Evolutionary conservation across 2,329 filamentous ascomycete species (phyloP).

Genomic region (Aspergillus hortae): DNA sequence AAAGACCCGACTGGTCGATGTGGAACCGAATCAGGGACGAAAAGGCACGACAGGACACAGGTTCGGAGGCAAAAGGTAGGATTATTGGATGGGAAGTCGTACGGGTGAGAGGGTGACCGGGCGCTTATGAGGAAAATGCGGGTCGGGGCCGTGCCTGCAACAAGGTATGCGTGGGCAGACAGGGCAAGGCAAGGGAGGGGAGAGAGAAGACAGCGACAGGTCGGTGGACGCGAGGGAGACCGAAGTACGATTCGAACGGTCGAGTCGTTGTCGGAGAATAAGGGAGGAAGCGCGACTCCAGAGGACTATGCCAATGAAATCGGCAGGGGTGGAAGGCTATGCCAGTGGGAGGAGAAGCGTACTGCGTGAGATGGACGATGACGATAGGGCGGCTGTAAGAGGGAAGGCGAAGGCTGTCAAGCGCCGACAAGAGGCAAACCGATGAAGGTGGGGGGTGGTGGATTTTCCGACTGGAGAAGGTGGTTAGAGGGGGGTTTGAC

Average conservation of each 20-base stretch:
- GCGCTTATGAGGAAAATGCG: not conserved
- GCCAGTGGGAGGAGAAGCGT: not conserved
- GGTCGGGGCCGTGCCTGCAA: not conserved
- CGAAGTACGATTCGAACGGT: too few relatives aligned
- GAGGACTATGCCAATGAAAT: not conserved
- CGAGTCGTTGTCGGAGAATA: not conserved
- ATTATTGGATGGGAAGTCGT: too few relatives aligned
- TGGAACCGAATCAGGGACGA: not conserved
- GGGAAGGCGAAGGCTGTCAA: conserved; percentile 5
- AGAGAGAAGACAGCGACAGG: not conserved
- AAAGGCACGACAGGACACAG: not conserved
- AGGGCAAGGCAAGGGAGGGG: conserved; percentile 6
- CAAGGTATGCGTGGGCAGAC: conserved; percentile 1
- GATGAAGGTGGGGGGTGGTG: not conserved
- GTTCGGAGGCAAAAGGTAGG: too few relatives aligned
- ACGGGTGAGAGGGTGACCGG: not conserved
- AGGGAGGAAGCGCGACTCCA: not conserved
- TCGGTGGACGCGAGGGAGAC: conserved; percentile 6
- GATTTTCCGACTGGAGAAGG: too few relatives aligned
- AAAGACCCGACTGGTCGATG: not conserved
- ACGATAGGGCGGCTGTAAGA: conserved; percentile 6
- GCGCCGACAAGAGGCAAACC: not conserved
- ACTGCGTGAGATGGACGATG: not conserved
- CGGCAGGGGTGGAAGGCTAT: not conserved
- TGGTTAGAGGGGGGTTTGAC: too few relatives aligned